A percentile compares a stretch with the other conserved stretches of the same genome.
Conservation (phyloP, 352 stramenopile genomes). For the Pythium vanterpoolii region DNA sequence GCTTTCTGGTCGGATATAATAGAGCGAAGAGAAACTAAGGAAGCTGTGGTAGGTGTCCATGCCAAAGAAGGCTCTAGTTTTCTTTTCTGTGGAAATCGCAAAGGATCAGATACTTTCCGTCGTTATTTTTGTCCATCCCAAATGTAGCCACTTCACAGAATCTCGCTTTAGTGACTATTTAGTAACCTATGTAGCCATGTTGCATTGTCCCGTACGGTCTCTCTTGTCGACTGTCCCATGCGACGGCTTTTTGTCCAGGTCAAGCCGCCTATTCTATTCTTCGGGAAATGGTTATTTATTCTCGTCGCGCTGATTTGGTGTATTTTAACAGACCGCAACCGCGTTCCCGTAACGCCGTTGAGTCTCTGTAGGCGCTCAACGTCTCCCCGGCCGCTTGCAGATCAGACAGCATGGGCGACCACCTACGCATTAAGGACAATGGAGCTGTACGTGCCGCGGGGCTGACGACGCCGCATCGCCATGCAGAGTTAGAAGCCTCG, state of each 20-base stretch:
- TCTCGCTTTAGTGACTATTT: background rate
- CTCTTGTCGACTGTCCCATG: no score
- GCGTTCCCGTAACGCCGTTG: no score
- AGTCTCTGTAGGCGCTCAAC: no score
- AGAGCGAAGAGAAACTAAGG: background rate
- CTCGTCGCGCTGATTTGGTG: background rate
- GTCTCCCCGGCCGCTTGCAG: no score
- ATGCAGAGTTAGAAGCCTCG: background rate
- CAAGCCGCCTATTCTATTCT: background rate
- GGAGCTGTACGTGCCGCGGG: background rate
- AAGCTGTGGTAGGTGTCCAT: background rate
- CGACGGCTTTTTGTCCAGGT: background rate
- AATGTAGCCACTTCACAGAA: slow-evolving; percentile 1
- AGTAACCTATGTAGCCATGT: slow-evolving; percentile 5
- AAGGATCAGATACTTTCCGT: slow-evolving; percentile 2
- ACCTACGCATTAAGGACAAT: background rate
- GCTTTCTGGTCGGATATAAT: background rate
- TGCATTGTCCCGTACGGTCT: no score
- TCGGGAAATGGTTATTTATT: background rate
- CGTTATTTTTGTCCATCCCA: background rate
- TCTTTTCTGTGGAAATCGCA: background rate
- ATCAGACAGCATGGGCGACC: slow-evolving; percentile 13
- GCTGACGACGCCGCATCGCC: background rate
- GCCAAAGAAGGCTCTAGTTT: background rate
- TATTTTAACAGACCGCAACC: background rate